phyloP scores from a whole-genome alignment of 106 monocot species.

The Dioscorea dumetorum region DNA sequence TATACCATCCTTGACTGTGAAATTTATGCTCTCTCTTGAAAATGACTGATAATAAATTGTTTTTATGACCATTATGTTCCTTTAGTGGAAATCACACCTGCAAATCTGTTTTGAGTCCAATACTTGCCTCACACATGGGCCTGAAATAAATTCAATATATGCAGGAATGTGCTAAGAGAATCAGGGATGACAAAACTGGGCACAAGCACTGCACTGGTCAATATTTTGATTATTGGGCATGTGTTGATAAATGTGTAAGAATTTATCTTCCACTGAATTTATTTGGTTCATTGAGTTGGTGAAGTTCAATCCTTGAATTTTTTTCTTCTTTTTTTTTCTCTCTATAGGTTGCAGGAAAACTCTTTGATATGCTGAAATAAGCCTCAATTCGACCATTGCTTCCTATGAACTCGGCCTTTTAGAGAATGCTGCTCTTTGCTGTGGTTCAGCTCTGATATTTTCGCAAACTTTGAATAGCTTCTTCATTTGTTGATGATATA shows the following conservation, averaged over 20 bases:
- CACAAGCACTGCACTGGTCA: constrained; percentile 11
- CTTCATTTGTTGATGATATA: too few relatives aligned
- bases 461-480: too few relatives aligned
- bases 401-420: too few relatives aligned
- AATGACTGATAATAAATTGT: too few relatives aligned
- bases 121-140: neutral
- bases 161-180: constrained; percentile 7
- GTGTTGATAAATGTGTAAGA: constrained; percentile 13
- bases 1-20: too few relatives aligned
- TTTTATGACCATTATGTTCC: too few relatives aligned
- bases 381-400: too few relatives aligned
- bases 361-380: constrained; percentile 4
- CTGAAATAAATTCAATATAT: neutral
- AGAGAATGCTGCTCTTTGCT: too few relatives aligned
- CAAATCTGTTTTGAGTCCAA: too few relatives aligned
- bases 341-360: constrained; percentile 2
- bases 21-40: too few relatives aligned
- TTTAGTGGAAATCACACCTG: too few relatives aligned
- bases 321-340: neutral
- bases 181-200: constrained; percentile 4
- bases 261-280: neutral
- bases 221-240: constrained; percentile 12
- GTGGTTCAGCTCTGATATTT: too few relatives aligned
- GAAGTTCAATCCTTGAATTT: neutral
- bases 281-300: neutral